Conservation (phyloP, 2,329 filamentous ascomycete species). For the Colletotrichum sp. region DNA sequence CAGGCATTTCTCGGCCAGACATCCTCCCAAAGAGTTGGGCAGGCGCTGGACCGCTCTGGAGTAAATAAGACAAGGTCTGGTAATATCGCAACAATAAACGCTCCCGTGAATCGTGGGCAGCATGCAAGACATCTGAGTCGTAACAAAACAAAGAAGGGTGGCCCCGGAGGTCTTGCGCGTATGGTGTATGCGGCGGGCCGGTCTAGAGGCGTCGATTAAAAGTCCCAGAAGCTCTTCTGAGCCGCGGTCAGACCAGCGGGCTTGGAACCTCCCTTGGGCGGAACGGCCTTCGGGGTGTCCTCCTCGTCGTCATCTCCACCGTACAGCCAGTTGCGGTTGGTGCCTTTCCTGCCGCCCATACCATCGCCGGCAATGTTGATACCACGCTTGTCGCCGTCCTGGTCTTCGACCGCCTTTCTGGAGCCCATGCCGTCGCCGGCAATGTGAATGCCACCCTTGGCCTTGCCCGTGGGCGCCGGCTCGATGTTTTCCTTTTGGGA, state of each 20-base stretch:
- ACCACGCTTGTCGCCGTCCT: slow-evolving; percentile 33
- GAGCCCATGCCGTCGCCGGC: slow-evolving; percentile 72
- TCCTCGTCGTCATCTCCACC: slow-evolving; percentile 54
- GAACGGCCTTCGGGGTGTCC: slow-evolving; percentile 34
- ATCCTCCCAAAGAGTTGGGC: not conserved
- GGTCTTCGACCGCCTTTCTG: slow-evolving; percentile 43
- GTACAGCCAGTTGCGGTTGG: slow-evolving; percentile 62
- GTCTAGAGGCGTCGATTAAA: slow-evolving; percentile 30
- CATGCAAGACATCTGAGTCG: slow-evolving; percentile 33
- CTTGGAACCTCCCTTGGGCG: slow-evolving; percentile 39
- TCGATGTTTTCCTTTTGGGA: slow-evolving; percentile 57
- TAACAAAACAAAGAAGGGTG: slow-evolving; percentile 22
- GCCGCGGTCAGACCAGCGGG: slow-evolving; percentile 29
- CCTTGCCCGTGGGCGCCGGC: slow-evolving; percentile 14
- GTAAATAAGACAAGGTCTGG: slow-evolving; percentile 14
- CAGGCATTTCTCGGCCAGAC: not conserved
- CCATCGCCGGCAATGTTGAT: slow-evolving; percentile 64
- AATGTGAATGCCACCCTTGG: slow-evolving; percentile 42
- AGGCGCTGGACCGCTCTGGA: not conserved
- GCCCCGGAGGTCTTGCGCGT: not conserved
- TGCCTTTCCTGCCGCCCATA: slow-evolving; percentile 67
- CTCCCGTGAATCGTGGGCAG: slow-evolving; percentile 37
- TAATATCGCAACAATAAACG: slow-evolving; percentile 5
- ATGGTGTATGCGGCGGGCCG: slow-evolving; percentile 1
- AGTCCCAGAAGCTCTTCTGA: slow-evolving; percentile 53